Evolutionary conservation across 805 yeast genomes (phyloP).

Genomic region (Monosporozyma solicola): DNA sequence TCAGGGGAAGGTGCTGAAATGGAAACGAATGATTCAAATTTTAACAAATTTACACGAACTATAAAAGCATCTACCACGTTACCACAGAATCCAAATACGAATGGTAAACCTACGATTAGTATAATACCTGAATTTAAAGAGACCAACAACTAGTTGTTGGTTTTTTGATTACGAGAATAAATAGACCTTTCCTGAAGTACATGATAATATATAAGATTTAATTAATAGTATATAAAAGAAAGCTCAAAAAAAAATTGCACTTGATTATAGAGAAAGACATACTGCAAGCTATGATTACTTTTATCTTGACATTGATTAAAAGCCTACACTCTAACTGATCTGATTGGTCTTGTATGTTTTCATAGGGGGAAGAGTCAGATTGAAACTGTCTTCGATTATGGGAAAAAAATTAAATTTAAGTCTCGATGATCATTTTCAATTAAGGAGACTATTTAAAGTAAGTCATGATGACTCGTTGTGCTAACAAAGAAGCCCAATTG

Average conservation of each 20-base stretch:
- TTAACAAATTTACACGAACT: not conserved
- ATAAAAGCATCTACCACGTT: not conserved
- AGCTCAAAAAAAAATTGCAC: too few species aligned
- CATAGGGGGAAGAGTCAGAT: not conserved
- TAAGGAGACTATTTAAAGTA: not conserved
- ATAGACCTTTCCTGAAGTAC: too few species aligned
- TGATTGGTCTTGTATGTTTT: not conserved
- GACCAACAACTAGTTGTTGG: not conserved
- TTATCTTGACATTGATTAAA: not conserved
- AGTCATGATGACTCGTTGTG: not conserved
- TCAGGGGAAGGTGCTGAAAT: not conserved
- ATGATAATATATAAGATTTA: too few species aligned
- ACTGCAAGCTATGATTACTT: not conserved
- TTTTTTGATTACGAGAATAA: not conserved
- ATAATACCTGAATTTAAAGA: not conserved
- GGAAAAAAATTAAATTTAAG: not conserved
- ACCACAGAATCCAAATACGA: not conserved
- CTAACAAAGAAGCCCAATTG: not conserved
- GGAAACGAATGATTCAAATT: not conserved
- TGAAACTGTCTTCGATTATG: not conserved
- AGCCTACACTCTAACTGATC: not conserved
- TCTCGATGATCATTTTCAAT: not conserved
- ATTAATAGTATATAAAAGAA: too few species aligned
- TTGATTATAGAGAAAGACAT: too few species aligned
- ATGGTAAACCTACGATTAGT: not conserved